Conservation (phyloP, 1,284 basidiomycete genomes). For the Uromyces viciae-fabae region DNA sequence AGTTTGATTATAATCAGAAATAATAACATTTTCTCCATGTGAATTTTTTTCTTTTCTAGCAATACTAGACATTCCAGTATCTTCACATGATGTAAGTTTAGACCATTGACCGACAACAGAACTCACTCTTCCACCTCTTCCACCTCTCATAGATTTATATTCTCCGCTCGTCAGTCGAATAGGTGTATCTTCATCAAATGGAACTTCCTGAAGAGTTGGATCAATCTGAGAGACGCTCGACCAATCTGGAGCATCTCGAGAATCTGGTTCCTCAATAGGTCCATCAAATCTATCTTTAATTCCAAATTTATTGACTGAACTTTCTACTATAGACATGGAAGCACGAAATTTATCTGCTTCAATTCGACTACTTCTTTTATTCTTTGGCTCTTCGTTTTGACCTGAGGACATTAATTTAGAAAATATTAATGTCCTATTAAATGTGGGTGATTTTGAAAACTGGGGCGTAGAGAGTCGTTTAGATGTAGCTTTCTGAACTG, state of each 20-base stretch:
- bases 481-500: slow-evolving; percentile 43
- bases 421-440: background rate
- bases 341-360: background rate
- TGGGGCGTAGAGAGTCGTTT: slow-evolving; percentile 26
- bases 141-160: slow-evolving; percentile 37
- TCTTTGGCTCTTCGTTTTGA: background rate
- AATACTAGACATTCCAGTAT: background rate
- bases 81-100: background rate
- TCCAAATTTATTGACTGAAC: background rate
- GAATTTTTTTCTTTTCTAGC: background rate
- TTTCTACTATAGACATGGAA: background rate
- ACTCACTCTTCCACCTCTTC: slow-evolving; percentile 23
- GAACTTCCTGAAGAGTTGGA: background rate
- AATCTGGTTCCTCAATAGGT: background rate
- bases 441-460: slow-evolving; percentile 16
- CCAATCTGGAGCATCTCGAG: background rate
- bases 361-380: background rate
- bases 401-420: background rate
- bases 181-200: slow-evolving; percentile 26
- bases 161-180: slow-evolving; percentile 30
- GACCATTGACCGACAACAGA: slow-evolving; percentile 37
- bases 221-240: background rate
- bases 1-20: no score
- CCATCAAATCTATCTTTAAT: background rate
- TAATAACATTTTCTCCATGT: no score